Evolutionary conservation across 306 rosid genomes (phyloP), one percentile per base, ranked within the genome.

Genomic region (Sicyos baderoa): DNA sequence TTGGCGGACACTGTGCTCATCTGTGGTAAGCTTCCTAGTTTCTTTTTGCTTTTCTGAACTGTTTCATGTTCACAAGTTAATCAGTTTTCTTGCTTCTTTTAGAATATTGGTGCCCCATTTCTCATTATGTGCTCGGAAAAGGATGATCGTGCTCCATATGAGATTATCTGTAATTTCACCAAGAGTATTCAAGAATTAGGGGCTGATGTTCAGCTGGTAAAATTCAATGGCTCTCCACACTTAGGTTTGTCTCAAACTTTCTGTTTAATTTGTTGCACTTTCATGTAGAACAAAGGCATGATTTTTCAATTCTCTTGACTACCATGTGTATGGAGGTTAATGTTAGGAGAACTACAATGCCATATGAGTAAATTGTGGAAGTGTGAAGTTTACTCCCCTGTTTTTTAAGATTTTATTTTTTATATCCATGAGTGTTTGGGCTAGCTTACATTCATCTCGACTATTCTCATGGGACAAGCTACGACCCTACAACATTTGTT

Each of bases 61-160:
- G 37, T 72, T 57, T 57, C 25, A 7, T 44, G 15, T 72, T 59
- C 56, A 11, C 0, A 10, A 15, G 29, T 21, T 57, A 25, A 22
- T 59, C 3, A 15, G 8, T 60, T 76, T 14, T 70, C 56, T 52
- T 76, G 61, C 54, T 48, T 35, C 14, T 54, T 14, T 65, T 62
- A 93, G 99, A 88, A 88, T 74, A 79, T 90, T 51, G 97, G 97
- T 58, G 97, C 99, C 67, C 94, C 99, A 14, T 89, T 82, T 86
- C 99, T 93, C 80, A 72, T 93, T 75, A 68, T 93, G 48, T 86
- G 91, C 79, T 89, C 99, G 6, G 94, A 86, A 78, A 86, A 90
- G 75, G 99, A 93, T 78, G 85, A 88, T 60, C 85, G 81, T 54
- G 91, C 95, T 62, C 84, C 91, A 32, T 84, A 71, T 75, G 83